phyloP scores from a whole-genome alignment of 495 filamentous ascomycete species.

The Rostrohypoxylon terebratum region DNA sequence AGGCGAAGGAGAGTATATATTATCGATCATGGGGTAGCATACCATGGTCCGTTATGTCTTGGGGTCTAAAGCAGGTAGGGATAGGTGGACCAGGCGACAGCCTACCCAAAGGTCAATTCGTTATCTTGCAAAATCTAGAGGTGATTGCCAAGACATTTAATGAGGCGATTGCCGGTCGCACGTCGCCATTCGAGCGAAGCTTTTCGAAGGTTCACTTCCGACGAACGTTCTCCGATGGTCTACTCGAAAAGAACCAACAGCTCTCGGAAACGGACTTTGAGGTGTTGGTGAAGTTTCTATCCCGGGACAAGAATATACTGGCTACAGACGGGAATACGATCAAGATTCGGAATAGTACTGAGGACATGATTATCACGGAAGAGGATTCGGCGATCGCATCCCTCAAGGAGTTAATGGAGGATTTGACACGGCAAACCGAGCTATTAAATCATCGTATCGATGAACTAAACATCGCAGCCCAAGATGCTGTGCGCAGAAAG shows the following conservation, averaged over 20 bases:
- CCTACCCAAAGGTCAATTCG: conserved; percentile 65
- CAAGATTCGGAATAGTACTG: conserved; percentile 71
- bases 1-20: conserved; percentile 72
- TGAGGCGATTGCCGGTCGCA: conserved; percentile 59
- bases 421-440: conserved; percentile 68
- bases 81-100: conserved; percentile 65
- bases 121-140: conserved; percentile 71
- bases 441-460: conserved; percentile 65
- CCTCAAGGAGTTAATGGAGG: conserved; percentile 73
- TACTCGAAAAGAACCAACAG: conserved; percentile 61
- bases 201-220: conserved; percentile 74
- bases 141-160: conserved; percentile 60
- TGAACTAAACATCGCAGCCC: conserved; percentile 70
- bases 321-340: conserved; percentile 78
- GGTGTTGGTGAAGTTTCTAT: conserved; percentile 76
- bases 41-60: conserved; percentile 70
- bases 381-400: conserved; percentile 85
- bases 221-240: conserved; percentile 64
- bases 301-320: conserved; percentile 72
- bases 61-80: conserved; percentile 79
- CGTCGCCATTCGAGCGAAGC: conserved; percentile 69
- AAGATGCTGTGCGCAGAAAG: conserved; percentile 73
- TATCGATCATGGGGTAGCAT: conserved; percentile 60
- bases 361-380: conserved; percentile 66
- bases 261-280: conserved; percentile 75